phyloP scores from a whole-genome alignment of 2,329 filamentous ascomycete genomes.

The Huntiella moniliformis region DNA sequence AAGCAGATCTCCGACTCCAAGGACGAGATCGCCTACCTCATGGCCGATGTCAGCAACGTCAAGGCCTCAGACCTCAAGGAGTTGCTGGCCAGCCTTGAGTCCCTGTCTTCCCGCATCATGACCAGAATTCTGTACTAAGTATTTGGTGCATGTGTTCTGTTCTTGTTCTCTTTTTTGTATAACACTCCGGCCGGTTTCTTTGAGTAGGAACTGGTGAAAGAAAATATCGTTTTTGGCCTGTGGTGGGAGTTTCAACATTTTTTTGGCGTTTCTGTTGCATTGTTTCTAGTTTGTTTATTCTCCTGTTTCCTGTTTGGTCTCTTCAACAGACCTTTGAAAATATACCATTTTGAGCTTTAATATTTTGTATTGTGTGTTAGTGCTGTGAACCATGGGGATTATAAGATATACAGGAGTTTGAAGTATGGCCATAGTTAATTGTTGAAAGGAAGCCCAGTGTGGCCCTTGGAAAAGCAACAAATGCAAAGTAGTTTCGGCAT shows the following conservation, averaged over 20 bases:
- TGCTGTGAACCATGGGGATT: neutral
- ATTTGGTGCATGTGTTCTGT: too few species aligned
- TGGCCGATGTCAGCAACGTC: constrained; percentile 91
- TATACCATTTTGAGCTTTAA: neutral
- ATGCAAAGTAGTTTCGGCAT: too few species aligned
- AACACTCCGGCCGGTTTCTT: too few species aligned
- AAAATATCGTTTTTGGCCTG: too few species aligned
- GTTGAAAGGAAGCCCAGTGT: too few species aligned
- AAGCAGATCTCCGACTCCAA: constrained; percentile 96
- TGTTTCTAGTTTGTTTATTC: neutral
- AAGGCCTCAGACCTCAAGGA: constrained; percentile 65
- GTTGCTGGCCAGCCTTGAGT: constrained; percentile 66
- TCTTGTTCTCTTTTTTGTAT: too few species aligned
- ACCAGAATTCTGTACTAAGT: constrained; percentile 28
- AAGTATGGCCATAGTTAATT: too few species aligned
- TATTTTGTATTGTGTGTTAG: neutral
- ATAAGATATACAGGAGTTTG: too few species aligned
- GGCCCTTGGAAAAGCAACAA: too few species aligned
- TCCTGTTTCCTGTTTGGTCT: neutral
- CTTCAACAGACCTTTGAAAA: too few species aligned
- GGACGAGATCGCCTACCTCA: constrained; percentile 86
- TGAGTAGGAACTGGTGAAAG: too few species aligned
- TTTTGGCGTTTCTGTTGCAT: neutral
- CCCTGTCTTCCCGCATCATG: constrained; percentile 41
- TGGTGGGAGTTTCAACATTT: neutral